These are phyloP conservation scores for Lachnellula suecica DNA, from an alignment of 2,329 filamentous ascomycete genomes.

Conservation along the genomic window DNA sequence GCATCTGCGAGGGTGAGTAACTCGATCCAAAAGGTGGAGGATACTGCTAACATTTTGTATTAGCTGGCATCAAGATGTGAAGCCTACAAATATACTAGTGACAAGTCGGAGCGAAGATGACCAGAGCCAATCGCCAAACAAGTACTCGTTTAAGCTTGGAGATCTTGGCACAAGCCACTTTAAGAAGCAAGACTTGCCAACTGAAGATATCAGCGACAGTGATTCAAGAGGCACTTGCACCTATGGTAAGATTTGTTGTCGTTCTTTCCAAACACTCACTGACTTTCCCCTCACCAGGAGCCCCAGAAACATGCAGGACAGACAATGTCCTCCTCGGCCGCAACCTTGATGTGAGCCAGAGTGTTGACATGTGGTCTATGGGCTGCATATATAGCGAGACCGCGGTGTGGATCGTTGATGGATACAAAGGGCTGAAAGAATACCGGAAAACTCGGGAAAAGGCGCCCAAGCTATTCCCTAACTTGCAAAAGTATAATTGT, in stretches of 20 bases:
- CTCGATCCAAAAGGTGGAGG: too few relatives aligned
- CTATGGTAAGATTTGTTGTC: conserved; percentile 25
- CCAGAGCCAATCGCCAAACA: conserved; percentile 16
- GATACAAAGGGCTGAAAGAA: conserved; percentile 24
- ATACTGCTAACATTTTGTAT: conserved; percentile 7
- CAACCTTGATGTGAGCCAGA: conserved; percentile 10
- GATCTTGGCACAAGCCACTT: conserved; percentile 27
- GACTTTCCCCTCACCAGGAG: conserved; percentile 24
- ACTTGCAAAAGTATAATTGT: conserved; percentile 20
- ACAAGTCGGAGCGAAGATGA: too few relatives aligned
- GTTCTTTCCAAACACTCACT: too few relatives aligned
- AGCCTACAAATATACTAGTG: conserved; percentile 33
- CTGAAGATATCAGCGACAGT: too few relatives aligned
- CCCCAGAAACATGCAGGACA: conserved; percentile 32
- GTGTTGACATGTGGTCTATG: conserved; percentile 36
- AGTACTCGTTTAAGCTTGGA: conserved; percentile 32
- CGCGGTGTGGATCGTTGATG: conserved; percentile 27
- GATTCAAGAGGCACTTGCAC: conserved; percentile 12
- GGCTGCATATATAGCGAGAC: conserved; percentile 35
- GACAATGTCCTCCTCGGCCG: conserved; percentile 6
- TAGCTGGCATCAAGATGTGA: conserved; percentile 35
- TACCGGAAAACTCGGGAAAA: conserved; percentile 22
- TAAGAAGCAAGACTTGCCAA: conserved; percentile 7
- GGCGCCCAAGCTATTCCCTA: conserved; percentile 16
- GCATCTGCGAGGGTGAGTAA: conserved; percentile 19